Conservation (phyloP, 352 stramenopile species). For the Stephanocyclus meneghinianus region DNA sequence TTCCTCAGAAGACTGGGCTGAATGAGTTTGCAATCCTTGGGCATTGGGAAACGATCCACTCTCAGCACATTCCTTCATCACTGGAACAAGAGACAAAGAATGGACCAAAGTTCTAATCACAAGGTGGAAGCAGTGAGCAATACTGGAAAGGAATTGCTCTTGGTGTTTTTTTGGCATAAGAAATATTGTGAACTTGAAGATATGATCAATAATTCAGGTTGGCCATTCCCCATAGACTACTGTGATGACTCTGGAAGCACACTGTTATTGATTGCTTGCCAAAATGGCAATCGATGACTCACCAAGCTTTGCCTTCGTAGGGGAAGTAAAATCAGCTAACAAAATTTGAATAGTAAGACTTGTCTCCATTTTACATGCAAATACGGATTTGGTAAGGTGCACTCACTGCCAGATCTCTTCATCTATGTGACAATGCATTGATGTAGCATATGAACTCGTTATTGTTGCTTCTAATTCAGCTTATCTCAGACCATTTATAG, state of each 20-base stretch:
- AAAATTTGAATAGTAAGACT: constrained; percentile 3
- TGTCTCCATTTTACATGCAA: constrained; percentile 85
- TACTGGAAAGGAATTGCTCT: constrained; percentile 86
- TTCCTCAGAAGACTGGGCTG: constrained; percentile 88
- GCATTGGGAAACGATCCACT: constrained; percentile 81
- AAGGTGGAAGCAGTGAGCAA: constrained; percentile 85
- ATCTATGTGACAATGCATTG: neutral
- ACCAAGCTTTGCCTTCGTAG: constrained; percentile 58
- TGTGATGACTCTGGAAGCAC: constrained; percentile 90
- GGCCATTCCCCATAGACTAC: constrained; percentile 88
- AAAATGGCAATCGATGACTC: constrained; percentile 96
- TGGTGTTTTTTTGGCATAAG: constrained; percentile 88
- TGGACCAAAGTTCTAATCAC: constrained; percentile 47
- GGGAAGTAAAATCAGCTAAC: constrained; percentile 10
- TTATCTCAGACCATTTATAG: constrained; percentile 91
- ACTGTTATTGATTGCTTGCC: constrained; percentile 89
- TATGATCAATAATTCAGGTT: constrained; percentile 89
- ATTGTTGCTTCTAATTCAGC: neutral
- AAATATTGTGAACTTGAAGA: constrained; percentile 87
- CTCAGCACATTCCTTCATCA: constrained; percentile 67
- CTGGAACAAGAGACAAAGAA: constrained; percentile 66
- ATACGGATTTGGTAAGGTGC: constrained; percentile 88
- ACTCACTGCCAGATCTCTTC: neutral
- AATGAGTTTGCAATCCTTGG: constrained; percentile 90
- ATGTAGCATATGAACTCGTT: neutral